phyloP scores from a whole-genome alignment of 2,329 filamentous ascomycete genomes.

The Tolypocladium guangdongense region DNA sequence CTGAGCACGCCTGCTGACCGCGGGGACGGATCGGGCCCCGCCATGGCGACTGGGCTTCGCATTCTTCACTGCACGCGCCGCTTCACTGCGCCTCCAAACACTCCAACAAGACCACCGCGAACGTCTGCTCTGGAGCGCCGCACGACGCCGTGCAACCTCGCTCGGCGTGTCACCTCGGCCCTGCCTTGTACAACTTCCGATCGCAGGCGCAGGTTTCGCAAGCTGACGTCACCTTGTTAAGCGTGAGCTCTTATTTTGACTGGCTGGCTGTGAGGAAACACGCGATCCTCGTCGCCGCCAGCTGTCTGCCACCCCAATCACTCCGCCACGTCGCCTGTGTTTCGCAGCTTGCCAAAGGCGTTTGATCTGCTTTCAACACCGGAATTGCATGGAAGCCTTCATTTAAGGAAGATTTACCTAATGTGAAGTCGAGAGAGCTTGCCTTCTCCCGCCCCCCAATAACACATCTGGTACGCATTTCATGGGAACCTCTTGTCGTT shows the following conservation, averaged over 20 bases:
- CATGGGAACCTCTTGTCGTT: neutral
- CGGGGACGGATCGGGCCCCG: constrained; percentile 7
- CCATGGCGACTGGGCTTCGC: neutral
- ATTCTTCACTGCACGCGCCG: too few relatives aligned
- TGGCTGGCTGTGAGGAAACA: neutral
- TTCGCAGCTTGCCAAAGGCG: neutral
- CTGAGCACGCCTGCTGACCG: too few relatives aligned
- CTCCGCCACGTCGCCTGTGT: neutral
- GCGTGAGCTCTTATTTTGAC: neutral
- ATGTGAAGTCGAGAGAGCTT: neutral
- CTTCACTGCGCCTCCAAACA: neutral
- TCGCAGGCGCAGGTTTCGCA: neutral
- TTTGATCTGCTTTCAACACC: neutral
- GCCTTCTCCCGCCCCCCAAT: neutral
- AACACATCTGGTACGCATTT: neutral
- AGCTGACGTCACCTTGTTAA: neutral
- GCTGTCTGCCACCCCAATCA: neutral
- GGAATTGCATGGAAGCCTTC: neutral
- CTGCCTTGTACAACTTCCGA: neutral
- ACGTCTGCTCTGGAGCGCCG: neutral
- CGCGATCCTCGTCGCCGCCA: neutral
- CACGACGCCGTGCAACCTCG: neutral
- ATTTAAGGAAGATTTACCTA: neutral
- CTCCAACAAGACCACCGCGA: neutral
- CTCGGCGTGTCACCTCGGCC: neutral